Evolutionary conservation across 2,329 filamentous ascomycete species (phyloP).

Genomic region (Furcasterigmium furcatum): DNA sequence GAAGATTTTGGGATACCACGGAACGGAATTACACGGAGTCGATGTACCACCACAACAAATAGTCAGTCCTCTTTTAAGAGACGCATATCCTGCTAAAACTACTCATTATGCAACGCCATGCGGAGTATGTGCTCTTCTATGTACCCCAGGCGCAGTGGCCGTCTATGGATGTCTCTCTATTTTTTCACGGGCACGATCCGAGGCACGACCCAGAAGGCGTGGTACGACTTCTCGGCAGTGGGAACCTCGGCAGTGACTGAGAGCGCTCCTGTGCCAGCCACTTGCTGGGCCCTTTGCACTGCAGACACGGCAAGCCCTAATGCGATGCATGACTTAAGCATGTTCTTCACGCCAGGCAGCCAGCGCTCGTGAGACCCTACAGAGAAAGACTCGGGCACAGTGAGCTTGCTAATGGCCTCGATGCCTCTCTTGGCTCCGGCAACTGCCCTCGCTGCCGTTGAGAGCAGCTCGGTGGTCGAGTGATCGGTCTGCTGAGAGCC

Average conservation of each 20-base stretch:
- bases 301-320: constrained; percentile 61
- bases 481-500: constrained; percentile 37
- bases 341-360: constrained; percentile 55
- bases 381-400: constrained; percentile 49
- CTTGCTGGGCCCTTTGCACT: constrained; percentile 50
- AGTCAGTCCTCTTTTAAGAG: no score
- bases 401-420: constrained; percentile 52
- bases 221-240: constrained; percentile 49
- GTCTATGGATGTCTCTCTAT: no score
- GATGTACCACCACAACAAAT: no score
- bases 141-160: no score
- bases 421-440: constrained; percentile 50
- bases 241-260: constrained; percentile 50
- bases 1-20: no score
- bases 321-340: constrained; percentile 68
- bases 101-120: no score
- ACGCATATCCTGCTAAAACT: no score
- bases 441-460: constrained; percentile 42
- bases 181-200: constrained; percentile 27
- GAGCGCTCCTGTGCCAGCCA: constrained; percentile 20
- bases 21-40: no score
- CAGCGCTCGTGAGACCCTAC: constrained; percentile 59
- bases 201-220: constrained; percentile 65
- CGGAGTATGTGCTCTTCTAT: no score
- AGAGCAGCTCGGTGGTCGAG: constrained; percentile 35